Base-by-base conservation (phyloP, 2,329 filamentous ascomycete species). In the Cladosporium sp. region DNA sequence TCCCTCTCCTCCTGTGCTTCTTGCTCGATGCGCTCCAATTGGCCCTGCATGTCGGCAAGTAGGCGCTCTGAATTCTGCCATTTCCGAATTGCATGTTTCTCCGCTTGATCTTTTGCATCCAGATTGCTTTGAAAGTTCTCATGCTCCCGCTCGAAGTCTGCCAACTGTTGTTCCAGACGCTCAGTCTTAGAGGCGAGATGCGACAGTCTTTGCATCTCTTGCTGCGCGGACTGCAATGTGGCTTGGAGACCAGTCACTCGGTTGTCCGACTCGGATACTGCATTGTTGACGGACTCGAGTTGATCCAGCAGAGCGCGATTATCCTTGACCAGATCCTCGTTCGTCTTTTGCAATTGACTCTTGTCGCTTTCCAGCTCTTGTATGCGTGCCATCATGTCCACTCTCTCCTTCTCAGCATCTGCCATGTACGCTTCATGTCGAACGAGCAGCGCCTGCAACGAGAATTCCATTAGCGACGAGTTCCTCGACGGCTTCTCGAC, bases 361-460 rank as follows among this genome's bases (percentile, higher is more conserved):
- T 95, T 96, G 59, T 84, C 78, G 44, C 68, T 69, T 71, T 95
- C 89, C 47, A 99, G 77, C 56, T 78, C 78, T 60, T 87, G 84
- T 65, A 96, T 90, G 55, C 81, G 87, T 41, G 75, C 70, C 39
- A 81, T 79, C 71, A 96, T 83, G 54, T 85, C 81, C 54, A 78
- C 74, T 54, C 91, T 87, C 67, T 96, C 90, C 60, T 84, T 83
- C 74, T 96, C 90, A 53, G 91, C 89, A 68, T 96, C 89, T 60
- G 85, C 85, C 79, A 96, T 92, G 71, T 95, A 96, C 53, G 88
- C 84, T 75, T 97, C 91, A 80, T 99, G 91, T 62, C 92, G 86
- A 57, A 86, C 83, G 37, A 99, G 82, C 51, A 99, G 79, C 54
- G 90, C 90, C 93, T 97, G 84, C 53, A 86, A 70, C 48, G 80